These are phyloP conservation scores for Pseudevernia furfuracea DNA, from an alignment of 495 filamentous ascomycete genomes.

Conservation along the genomic window DNA sequence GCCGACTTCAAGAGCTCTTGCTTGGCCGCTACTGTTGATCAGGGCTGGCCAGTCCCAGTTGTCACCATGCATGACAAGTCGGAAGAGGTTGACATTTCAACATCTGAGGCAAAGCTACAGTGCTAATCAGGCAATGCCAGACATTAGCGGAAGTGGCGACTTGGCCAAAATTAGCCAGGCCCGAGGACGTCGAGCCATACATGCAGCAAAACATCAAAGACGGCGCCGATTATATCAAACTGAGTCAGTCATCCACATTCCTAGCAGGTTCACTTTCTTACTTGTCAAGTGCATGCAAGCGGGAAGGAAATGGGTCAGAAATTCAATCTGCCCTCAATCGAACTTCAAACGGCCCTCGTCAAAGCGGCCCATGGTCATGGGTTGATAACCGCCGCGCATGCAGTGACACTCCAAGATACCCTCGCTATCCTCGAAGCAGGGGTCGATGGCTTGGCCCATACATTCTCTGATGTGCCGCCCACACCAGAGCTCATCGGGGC, in stretches of 20 bases:
- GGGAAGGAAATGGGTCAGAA: constrained; percentile 1
- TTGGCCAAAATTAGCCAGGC: constrained; percentile 3
- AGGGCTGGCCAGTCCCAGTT: constrained; percentile 8
- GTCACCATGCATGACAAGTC: constrained; percentile 10
- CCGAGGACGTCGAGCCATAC: constrained; percentile 9
- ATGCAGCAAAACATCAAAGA: constrained; percentile 7
- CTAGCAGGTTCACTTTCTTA: background rate
- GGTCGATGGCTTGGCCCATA: constrained; percentile 8
- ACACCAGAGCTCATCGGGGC: constrained; percentile 5
- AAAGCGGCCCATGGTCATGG: constrained; percentile 8
- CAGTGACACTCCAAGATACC: constrained; percentile 1
- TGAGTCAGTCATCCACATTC: background rate
- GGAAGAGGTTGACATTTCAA: constrained; percentile 6
- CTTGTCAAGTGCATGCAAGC: constrained; percentile 8
- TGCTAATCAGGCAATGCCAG: background rate
- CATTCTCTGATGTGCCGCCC: constrained; percentile 1
- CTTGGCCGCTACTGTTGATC: constrained; percentile 4
- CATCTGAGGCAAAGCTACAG: background rate
- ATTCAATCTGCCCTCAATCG: background rate
- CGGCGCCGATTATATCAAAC: constrained; percentile 13
- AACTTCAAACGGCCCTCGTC: constrained; percentile 3
- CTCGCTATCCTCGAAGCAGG: constrained; percentile 6
- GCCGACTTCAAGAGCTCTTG: constrained; percentile 10
- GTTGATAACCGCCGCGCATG: constrained; percentile 4
- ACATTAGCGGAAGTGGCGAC: background rate